phyloP scores from a whole-genome alignment of 2,329 filamentous ascomycete genomes.

The Triangularia setosa region DNA sequence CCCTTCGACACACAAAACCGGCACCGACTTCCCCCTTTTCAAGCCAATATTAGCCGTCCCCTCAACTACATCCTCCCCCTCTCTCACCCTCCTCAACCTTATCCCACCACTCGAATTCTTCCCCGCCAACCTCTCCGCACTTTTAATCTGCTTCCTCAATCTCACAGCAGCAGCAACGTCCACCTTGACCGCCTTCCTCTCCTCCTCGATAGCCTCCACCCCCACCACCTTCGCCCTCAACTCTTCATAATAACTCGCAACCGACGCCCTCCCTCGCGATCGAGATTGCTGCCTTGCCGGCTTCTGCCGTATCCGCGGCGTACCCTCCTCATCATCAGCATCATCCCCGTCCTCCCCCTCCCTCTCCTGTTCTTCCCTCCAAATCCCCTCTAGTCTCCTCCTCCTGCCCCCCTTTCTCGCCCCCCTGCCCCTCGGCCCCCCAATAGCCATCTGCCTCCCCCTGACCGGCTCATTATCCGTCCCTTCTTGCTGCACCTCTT shows the following conservation, averaged over 20 bases:
- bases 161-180: slow-evolving; percentile 30
- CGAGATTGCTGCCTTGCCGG: neutral
- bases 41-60: neutral
- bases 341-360: neutral
- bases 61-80: neutral
- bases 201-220: neutral
- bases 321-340: slow-evolving; percentile 8
- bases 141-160: slow-evolving; percentile 32
- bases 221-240: slow-evolving; percentile 19
- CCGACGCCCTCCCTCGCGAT: neutral
- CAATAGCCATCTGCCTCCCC: neutral
- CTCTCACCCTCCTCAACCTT: slow-evolving; percentile 5
- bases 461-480: neutral
- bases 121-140: slow-evolving; percentile 25
- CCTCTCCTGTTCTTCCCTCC: neutral
- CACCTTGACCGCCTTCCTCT: slow-evolving; percentile 23
- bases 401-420: neutral
- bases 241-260: neutral
- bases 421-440: neutral
- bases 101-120: slow-evolving; percentile 1
- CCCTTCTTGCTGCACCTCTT: neutral
- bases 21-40: neutral
- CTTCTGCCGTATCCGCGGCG: neutral
- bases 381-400: neutral
- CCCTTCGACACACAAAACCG: neutral